These are phyloP conservation scores for Ustilago sp. DNA, from an alignment of 1,284 basidiomycete genomes.

Conservation along the genomic window DNA sequence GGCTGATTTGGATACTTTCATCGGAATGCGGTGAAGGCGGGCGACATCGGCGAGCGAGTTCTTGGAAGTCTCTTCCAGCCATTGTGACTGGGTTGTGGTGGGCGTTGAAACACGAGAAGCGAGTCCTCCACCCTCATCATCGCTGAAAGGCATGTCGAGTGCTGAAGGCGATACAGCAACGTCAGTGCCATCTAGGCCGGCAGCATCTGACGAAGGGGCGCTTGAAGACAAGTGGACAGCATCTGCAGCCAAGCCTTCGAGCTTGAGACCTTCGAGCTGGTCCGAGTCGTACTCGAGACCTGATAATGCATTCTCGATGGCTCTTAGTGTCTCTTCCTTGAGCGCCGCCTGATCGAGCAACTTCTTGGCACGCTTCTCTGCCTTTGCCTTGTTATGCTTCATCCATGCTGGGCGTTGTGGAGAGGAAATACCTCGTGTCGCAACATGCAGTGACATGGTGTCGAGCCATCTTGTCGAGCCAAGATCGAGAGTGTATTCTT, in stretches of 20 bases:
- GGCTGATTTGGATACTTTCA: slow-evolving; percentile 82
- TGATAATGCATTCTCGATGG: slow-evolving; percentile 51
- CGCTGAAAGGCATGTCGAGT: slow-evolving; percentile 47
- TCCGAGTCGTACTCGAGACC: slow-evolving; percentile 52
- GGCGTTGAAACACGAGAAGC: slow-evolving; percentile 25
- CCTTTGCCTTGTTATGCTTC: slow-evolving; percentile 77
- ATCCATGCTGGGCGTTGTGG: slow-evolving; percentile 94
- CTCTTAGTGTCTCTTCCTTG: slow-evolving; percentile 67
- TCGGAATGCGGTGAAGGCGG: slow-evolving; percentile 82
- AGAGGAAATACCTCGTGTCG: slow-evolving; percentile 92
- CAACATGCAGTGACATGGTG: slow-evolving; percentile 94
- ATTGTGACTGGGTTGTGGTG: slow-evolving; percentile 69
- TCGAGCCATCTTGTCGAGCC: slow-evolving; percentile 88
- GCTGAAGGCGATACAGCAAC: slow-evolving; percentile 17
- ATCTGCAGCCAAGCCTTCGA: slow-evolving; percentile 44
- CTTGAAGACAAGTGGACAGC: slow-evolving; percentile 7
- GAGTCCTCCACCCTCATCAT: slow-evolving; percentile 43
- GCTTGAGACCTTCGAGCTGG: slow-evolving; percentile 52
- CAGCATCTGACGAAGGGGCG: neutral
- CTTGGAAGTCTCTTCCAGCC: slow-evolving; percentile 92
- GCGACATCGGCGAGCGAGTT: slow-evolving; percentile 95
- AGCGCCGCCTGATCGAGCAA: slow-evolving; percentile 57
- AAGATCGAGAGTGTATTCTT: slow-evolving; percentile 83
- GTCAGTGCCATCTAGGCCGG: slow-evolving; percentile 7
- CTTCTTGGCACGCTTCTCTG: slow-evolving; percentile 73